Conservation (phyloP, 176 grass and related monocot genomes). For the Bolboschoenus planiculmis region DNA sequence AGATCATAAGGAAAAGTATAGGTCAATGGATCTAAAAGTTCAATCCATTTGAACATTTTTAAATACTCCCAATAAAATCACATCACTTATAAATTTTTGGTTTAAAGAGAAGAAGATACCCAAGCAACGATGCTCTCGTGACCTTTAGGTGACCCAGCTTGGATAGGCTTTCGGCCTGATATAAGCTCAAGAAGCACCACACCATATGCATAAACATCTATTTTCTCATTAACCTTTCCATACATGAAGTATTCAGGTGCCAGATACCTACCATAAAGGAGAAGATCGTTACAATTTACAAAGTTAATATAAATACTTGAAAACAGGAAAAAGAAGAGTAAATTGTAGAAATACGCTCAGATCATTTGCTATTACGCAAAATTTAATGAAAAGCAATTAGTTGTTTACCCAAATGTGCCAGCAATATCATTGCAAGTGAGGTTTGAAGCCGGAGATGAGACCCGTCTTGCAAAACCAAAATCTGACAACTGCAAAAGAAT, state of each 20-base stretch:
- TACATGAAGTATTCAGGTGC: constrained; percentile 89
- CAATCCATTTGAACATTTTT: neutral
- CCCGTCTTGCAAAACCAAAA: constrained; percentile 88
- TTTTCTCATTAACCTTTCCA: constrained; percentile 84
- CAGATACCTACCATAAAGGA: constrained; percentile 58
- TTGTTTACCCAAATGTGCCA: constrained; percentile 76
- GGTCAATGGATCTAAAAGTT: neutral
- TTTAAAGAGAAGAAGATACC: constrained; percentile 35
- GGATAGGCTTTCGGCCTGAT: constrained; percentile 90
- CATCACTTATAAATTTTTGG: neutral
- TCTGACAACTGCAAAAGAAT: constrained; percentile 66
- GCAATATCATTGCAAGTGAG: constrained; percentile 77
- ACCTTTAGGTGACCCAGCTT: constrained; percentile 49
- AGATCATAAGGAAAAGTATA: neutral
- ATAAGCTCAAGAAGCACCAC: constrained; percentile 86
- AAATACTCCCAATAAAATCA: neutral
- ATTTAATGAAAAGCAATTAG: neutral
- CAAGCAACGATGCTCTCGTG: constrained; percentile 83
- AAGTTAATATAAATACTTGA: neutral
- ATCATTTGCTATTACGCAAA: neutral
- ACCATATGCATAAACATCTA: constrained; percentile 92
- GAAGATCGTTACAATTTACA: constrained; percentile 14
- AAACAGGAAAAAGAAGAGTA: neutral
- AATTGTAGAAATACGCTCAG: neutral
- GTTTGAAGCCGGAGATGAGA: constrained; percentile 55